Conservation (phyloP, 2,329 filamentous ascomycete genomes). For the Pestalotiopsis sp. region DNA sequence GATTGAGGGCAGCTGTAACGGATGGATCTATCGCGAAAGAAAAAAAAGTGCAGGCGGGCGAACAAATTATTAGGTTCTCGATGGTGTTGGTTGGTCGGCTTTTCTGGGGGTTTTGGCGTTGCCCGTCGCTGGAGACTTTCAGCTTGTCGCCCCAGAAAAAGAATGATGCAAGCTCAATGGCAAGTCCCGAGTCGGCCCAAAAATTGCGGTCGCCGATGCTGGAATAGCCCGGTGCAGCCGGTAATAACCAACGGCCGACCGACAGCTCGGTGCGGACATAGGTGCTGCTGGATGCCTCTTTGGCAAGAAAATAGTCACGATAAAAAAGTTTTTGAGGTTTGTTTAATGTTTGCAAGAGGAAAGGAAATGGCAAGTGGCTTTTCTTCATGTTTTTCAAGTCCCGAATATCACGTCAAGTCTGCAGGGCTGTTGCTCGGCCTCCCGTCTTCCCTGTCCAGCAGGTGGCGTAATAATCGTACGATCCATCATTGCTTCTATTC, state of each 20-base stretch:
- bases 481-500: background rate
- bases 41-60: background rate
- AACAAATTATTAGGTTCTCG: background rate
- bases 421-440: background rate
- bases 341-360: background rate
- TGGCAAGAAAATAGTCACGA: background rate
- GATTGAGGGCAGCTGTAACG: background rate
- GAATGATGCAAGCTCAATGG: slow-evolving; percentile 11
- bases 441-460: background rate
- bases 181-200: slow-evolving; percentile 1
- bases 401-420: background rate
- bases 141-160: background rate
- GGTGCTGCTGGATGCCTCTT: background rate
- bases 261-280: slow-evolving; percentile 12
- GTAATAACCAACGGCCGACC: slow-evolving; percentile 12
- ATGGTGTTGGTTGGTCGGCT: background rate
- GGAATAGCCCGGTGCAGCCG: background rate
- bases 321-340: background rate
- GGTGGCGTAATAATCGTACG: slow-evolving; percentile 12
- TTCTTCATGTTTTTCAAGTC: background rate
- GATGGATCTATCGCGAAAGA: background rate
- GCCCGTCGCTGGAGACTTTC: background rate
- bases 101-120: background rate
- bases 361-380: background rate
- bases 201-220: slow-evolving; percentile 1